These are phyloP conservation scores for Chaetoscypha palmicola DNA, from an alignment of 2,329 filamentous ascomycete species.

Conservation along the genomic window DNA sequence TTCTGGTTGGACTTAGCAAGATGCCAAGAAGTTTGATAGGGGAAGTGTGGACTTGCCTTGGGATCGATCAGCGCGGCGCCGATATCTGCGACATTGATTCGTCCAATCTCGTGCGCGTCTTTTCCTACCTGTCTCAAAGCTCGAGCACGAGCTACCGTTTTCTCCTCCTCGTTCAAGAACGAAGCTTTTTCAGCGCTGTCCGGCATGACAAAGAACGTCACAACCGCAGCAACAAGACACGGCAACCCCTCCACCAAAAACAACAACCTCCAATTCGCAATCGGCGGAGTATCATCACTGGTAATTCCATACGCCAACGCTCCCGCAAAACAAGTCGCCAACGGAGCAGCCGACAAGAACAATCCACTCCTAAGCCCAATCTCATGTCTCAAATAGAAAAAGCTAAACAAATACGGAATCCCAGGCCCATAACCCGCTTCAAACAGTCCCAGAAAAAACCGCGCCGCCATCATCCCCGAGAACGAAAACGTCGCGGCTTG, in stretches of 20 bases:
- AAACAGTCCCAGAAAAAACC: slow-evolving; percentile 35
- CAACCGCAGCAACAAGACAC: slow-evolving; percentile 44
- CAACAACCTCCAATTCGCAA: slow-evolving; percentile 57
- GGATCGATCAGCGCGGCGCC: slow-evolving; percentile 39
- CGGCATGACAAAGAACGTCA: slow-evolving; percentile 48
- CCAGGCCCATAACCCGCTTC: slow-evolving; percentile 32
- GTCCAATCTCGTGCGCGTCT: slow-evolving; percentile 40
- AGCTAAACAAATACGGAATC: slow-evolving; percentile 37
- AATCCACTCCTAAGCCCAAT: slow-evolving; percentile 64
- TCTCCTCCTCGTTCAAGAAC: slow-evolving; percentile 39
- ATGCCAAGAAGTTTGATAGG: slow-evolving; percentile 33
- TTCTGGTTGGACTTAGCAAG: slow-evolving; percentile 12
- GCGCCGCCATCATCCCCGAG: slow-evolving; percentile 30
- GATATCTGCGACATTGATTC: slow-evolving; percentile 40
- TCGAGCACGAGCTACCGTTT: slow-evolving; percentile 46
- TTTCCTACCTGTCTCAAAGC: slow-evolving; percentile 46
- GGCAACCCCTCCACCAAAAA: slow-evolving; percentile 61
- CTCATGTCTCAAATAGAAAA: slow-evolving; percentile 47
- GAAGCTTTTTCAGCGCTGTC: slow-evolving; percentile 45
- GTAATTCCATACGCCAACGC: slow-evolving; percentile 64
- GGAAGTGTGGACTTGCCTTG: slow-evolving; percentile 40
- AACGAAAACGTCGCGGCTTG: slow-evolving; percentile 34
- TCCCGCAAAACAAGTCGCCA: slow-evolving; percentile 64
- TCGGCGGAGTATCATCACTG: slow-evolving; percentile 43
- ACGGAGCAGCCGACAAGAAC: slow-evolving; percentile 57